Evolutionary conservation across 352 stramenopile species (phyloP).

Genomic region (Pythium sukuiense): DNA sequence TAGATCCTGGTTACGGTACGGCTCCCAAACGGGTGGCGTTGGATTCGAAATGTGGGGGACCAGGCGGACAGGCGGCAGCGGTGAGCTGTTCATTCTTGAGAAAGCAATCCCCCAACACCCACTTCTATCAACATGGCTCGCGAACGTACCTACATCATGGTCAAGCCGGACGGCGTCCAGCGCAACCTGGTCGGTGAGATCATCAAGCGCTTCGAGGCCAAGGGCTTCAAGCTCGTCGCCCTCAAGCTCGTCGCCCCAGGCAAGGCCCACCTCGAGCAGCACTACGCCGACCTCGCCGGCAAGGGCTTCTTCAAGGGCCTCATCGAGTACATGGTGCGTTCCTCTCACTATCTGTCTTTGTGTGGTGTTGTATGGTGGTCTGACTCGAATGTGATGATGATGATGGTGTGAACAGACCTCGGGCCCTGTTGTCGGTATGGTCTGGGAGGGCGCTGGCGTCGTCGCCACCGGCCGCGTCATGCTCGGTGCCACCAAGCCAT

Average conservation of each 20-base stretch:
- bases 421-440: slow-evolving; percentile 92
- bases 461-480: slow-evolving; percentile 95
- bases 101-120: slow-evolving; percentile 13
- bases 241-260: slow-evolving; percentile 90
- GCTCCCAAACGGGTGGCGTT: slow-evolving; percentile 26
- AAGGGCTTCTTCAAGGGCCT: slow-evolving; percentile 94
- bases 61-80: background rate
- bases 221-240: slow-evolving; percentile 97
- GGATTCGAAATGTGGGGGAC: slow-evolving; percentile 16
- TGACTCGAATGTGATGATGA: slow-evolving; percentile 1
- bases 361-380: background rate
- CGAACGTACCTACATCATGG: slow-evolving; percentile 90
- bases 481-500: slow-evolving; percentile 97
- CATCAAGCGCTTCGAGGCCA: slow-evolving; percentile 97
- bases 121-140: slow-evolving; percentile 40
- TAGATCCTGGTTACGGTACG: background rate
- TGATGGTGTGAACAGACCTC: slow-evolving; percentile 46
- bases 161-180: slow-evolving; percentile 99
- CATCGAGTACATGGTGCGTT: slow-evolving; percentile 93
- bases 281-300: slow-evolving; percentile 94
- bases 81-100: slow-evolving; percentile 16
- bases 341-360: background rate
- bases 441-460: slow-evolving; percentile 95
- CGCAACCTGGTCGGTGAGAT: slow-evolving; percentile 95
- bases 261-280: slow-evolving; percentile 82